phyloP scores from a whole-genome alignment of 2,329 filamentous ascomycete species.

The Colletotrichum chlorophyti region DNA sequence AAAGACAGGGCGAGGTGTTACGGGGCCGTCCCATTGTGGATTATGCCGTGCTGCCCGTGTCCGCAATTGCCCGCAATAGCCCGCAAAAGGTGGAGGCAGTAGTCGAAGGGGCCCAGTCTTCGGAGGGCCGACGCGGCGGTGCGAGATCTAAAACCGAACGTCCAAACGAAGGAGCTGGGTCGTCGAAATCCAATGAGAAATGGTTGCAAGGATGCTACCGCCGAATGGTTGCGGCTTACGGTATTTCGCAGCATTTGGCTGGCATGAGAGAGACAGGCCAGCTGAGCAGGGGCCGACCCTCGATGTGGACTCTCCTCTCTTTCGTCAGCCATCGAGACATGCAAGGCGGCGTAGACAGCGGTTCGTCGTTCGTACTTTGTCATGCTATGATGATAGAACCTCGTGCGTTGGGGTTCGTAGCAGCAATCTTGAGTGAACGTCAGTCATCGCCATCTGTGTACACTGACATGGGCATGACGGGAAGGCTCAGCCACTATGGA shows the following conservation, averaged over 20 bases:
- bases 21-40: neutral
- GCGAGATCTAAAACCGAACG: constrained; percentile 2
- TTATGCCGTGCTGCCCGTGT: neutral
- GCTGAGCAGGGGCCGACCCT: neutral
- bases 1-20: neutral
- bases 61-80: neutral
- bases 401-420: too few species aligned
- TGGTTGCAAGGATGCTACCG: neutral
- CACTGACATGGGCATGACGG: neutral
- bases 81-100: neutral
- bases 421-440: too few species aligned
- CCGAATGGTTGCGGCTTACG: too few species aligned
- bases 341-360: too few species aligned
- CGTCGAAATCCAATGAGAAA: neutral
- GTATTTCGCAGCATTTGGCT: neutral
- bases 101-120: neutral
- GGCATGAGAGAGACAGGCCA: too few species aligned
- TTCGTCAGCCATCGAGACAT: too few species aligned
- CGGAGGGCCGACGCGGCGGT: constrained; percentile 21
- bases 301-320: too few species aligned
- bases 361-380: too few species aligned
- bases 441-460: neutral
- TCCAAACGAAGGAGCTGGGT: neutral
- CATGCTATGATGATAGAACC: too few species aligned
- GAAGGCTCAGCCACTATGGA: constrained; percentile 4